Evolutionary conservation across 2,329 filamentous ascomycete species (phyloP).

Genomic region (Calonectria multiphialidica): DNA sequence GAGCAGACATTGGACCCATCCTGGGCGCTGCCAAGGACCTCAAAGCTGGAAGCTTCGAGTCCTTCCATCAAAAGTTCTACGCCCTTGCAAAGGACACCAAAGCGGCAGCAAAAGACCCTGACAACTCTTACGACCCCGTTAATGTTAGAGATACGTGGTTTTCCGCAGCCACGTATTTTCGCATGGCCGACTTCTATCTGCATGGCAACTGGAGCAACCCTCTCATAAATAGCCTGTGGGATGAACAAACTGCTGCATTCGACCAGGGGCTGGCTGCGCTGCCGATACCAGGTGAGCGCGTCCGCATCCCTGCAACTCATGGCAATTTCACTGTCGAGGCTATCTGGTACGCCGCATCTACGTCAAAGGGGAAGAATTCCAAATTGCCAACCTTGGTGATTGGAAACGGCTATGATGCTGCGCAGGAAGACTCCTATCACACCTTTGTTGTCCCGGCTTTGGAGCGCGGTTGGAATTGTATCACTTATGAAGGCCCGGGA

Average conservation of each 20-base stretch:
- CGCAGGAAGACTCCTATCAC: conserved; percentile 59
- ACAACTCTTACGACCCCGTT: conserved; percentile 35
- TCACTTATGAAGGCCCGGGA: conserved; percentile 61
- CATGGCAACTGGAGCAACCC: conserved; percentile 55
- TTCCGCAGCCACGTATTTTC: conserved; percentile 56
- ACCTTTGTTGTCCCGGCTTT: conserved; percentile 48
- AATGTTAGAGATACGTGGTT: conserved; percentile 47
- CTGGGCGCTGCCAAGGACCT: conserved; percentile 45
- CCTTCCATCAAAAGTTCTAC: conserved; percentile 37
- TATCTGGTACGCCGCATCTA: conserved; percentile 48
- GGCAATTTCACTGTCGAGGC: conserved; percentile 50
- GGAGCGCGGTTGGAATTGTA: conserved; percentile 56
- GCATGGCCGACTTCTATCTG: conserved; percentile 56
- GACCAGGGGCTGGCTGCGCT: conserved; percentile 52
- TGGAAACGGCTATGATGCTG: conserved; percentile 56
- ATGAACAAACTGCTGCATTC: conserved; percentile 50
- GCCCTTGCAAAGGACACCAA: conserved; percentile 39
- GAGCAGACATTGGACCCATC: conserved; percentile 48
- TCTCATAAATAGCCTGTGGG: conserved; percentile 53
- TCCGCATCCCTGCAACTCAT: conserved; percentile 42
- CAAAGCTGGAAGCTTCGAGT: conserved; percentile 36
- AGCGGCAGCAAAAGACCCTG: conserved; percentile 29
- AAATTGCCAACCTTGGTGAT: conserved; percentile 54
- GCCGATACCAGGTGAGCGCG: conserved; percentile 49
- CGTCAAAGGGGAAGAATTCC: conserved; percentile 22